A percentile compares a stretch with the other conserved stretches of the same genome.
phyloP scores from a whole-genome alignment of 1,139 yeast genomes.

The Kurtzmaniella quercitrusa region DNA sequence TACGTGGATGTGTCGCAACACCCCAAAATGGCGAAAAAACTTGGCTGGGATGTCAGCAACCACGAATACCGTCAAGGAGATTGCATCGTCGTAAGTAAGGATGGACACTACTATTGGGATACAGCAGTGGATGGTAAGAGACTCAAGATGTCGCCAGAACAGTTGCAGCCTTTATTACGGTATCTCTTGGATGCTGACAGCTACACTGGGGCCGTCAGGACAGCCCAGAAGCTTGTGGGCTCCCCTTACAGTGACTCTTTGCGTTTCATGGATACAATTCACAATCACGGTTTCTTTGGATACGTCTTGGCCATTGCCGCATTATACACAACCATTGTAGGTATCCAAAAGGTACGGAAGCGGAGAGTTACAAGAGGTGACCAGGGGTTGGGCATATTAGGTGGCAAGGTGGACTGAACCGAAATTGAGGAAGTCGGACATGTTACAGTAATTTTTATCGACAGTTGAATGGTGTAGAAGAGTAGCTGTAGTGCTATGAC shows the following conservation, averaged over 20 bases:
- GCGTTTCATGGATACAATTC: conserved; percentile 41
- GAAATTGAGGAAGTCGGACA: not conserved
- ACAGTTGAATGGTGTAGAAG: not conserved
- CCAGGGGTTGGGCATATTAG: conserved; percentile 17
- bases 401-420: conserved; percentile 19
- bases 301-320: conserved; percentile 25
- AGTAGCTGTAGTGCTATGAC: no score
- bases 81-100: conserved; percentile 28
- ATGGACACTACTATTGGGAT: conserved; percentile 33
- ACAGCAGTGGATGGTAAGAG: conserved; percentile 21
- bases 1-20: conserved; percentile 48
- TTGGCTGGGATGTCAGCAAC: conserved; percentile 41
- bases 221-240: conserved; percentile 28
- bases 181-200: conserved; percentile 29
- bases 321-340: conserved; percentile 2
- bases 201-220: conserved; percentile 11
- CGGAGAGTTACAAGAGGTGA: conserved; percentile 5
- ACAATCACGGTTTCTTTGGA: conserved; percentile 41
- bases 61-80: conserved; percentile 41
- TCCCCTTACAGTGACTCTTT: conserved; percentile 41
- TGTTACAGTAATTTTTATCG: not conserved
- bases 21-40: conserved; percentile 22
- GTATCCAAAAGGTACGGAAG: conserved; percentile 5
- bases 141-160: conserved; percentile 27
- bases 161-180: conserved; percentile 24